A percentile compares a stretch with the other conserved stretches of the same genome.
Conservation (phyloP, 2,329 filamentous ascomycete genomes). For the Uncinocarpus reesii region DNA sequence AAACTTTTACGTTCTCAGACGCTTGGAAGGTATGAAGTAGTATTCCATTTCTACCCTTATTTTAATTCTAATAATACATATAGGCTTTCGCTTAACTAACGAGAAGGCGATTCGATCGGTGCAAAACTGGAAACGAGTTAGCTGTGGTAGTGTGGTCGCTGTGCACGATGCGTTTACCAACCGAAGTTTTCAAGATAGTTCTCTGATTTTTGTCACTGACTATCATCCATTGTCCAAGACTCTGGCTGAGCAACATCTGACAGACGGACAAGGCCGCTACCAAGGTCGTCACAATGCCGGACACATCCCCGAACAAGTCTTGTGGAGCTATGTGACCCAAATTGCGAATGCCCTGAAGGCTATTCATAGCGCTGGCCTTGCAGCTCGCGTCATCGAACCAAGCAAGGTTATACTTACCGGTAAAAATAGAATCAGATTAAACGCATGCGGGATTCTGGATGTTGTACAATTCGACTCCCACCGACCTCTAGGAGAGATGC, state of each 20-base stretch:
- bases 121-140: constrained; percentile 79
- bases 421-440: constrained; percentile 79
- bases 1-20: constrained; percentile 72
- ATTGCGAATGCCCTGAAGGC: constrained; percentile 77
- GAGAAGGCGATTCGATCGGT: constrained; percentile 79
- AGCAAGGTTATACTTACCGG: constrained; percentile 85
- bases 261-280: constrained; percentile 30
- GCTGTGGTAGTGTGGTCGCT: constrained; percentile 70
- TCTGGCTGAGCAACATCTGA: constrained; percentile 64
- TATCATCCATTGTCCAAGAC: constrained; percentile 89
- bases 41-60: no score
- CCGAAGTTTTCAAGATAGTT: constrained; percentile 85
- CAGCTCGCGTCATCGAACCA: constrained; percentile 73
- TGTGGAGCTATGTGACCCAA: constrained; percentile 91
- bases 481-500: constrained; percentile 60
- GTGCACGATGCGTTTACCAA: constrained; percentile 91
- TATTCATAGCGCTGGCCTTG: constrained; percentile 70
- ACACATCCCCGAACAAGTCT: constrained; percentile 57
- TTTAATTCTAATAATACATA: no score
- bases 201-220: constrained; percentile 84
- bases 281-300: constrained; percentile 37
- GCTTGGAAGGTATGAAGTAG: constrained; percentile 59
- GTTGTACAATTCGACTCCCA: constrained; percentile 71
- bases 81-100: constrained; percentile 75
- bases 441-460: constrained; percentile 79